Conservation (phyloP, 495 filamentous ascomycete species). For the Astrocystis sublimbata region DNA sequence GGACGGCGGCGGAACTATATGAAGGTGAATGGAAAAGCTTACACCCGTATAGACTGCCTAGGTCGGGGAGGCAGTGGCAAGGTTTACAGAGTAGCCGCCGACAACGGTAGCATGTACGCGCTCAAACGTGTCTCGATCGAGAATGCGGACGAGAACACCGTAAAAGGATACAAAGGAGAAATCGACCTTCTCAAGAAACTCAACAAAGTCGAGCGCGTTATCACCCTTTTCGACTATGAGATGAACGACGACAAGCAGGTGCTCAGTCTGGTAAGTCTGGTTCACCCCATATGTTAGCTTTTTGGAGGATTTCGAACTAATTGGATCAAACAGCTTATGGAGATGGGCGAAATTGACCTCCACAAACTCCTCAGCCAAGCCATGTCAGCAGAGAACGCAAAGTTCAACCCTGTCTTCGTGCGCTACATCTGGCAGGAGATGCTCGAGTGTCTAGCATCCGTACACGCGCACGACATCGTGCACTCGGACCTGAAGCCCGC, state of each 20-base stretch:
- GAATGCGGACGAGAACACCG: conserved; percentile 78
- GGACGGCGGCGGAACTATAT: conserved; percentile 77
- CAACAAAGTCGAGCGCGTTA: conserved; percentile 80
- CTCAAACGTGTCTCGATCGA: conserved; percentile 90
- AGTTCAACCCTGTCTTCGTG: conserved; percentile 85
- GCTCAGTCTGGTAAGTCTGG: conserved; percentile 69
- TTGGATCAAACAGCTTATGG: conserved; percentile 71
- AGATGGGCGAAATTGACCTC: conserved; percentile 94
- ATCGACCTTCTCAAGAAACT: conserved; percentile 88
- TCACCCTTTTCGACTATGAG: conserved; percentile 89
- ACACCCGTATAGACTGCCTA: conserved; percentile 83
- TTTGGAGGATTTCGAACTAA: background rate
- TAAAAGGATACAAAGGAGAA: conserved; percentile 92
- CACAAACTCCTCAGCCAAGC: conserved; percentile 75
- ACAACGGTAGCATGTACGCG: conserved; percentile 92
- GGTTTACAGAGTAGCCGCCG: conserved; percentile 95
- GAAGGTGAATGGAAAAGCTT: conserved; percentile 86
- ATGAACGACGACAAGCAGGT: conserved; percentile 85
- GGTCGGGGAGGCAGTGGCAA: conserved; percentile 89
- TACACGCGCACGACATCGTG: conserved; percentile 87
- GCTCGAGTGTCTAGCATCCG: conserved; percentile 89
- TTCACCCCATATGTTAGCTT: background rate
- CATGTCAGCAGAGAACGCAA: conserved; percentile 69
- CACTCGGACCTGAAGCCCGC: conserved; percentile 96
- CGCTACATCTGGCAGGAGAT: conserved; percentile 98